phyloP scores from a whole-genome alignment of 2,329 filamentous ascomycete genomes.

The Cucurbitaria berberidis region DNA sequence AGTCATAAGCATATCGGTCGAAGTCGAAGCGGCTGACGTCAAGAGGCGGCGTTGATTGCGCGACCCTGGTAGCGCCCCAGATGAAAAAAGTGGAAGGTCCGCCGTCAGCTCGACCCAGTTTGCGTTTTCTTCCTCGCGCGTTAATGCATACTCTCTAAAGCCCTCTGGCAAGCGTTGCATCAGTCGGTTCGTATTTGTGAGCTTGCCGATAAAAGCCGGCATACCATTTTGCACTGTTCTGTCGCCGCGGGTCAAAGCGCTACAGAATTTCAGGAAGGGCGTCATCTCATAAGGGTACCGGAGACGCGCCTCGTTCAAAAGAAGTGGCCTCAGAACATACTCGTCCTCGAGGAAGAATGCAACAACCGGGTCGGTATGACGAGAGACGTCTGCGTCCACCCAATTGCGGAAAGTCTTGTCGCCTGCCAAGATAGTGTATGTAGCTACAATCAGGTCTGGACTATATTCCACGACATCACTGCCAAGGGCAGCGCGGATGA shows the following conservation, averaged over 20 bases:
- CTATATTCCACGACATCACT: constrained; percentile 70
- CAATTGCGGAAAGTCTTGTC: constrained; percentile 49
- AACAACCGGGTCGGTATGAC: constrained; percentile 47
- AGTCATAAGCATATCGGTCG: constrained; percentile 56
- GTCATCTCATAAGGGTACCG: constrained; percentile 86
- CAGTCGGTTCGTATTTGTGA: constrained; percentile 74
- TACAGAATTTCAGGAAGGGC: constrained; percentile 76
- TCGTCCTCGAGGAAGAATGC: constrained; percentile 63
- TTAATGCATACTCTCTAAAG: constrained; percentile 77
- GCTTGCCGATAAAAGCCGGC: constrained; percentile 62
- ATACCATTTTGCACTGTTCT: constrained; percentile 56
- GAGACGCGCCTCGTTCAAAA: constrained; percentile 72
- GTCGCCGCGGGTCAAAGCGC: constrained; percentile 62
- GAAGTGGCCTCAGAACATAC: constrained; percentile 58
- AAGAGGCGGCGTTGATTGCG: constrained; percentile 34
- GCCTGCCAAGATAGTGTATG: constrained; percentile 68
- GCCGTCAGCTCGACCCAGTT: constrained; percentile 75
- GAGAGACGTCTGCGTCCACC: constrained; percentile 26
- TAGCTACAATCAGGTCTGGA: constrained; percentile 70
- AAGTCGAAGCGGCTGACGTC: constrained; percentile 13
- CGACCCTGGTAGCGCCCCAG: constrained; percentile 20
- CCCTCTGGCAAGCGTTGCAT: constrained; percentile 76
- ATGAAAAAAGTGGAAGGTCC: constrained; percentile 68
- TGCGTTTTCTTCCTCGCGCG: constrained; percentile 83
- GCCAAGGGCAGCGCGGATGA: constrained; percentile 70